Conservation (phyloP, 179 eudicot species). For the Beta corolliflora region DNA sequence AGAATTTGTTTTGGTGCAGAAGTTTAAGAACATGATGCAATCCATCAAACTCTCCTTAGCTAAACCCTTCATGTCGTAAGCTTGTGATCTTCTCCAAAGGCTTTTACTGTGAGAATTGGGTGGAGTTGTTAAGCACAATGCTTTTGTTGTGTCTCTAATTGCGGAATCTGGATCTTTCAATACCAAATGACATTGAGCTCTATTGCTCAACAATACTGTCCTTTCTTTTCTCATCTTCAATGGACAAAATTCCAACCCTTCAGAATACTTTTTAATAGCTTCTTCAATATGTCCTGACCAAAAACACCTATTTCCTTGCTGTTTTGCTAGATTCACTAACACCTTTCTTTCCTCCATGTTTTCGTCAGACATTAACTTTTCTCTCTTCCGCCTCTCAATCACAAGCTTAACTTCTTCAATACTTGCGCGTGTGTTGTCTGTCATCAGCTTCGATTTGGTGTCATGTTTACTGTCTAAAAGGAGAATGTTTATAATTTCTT, state of each 20-base stretch:
- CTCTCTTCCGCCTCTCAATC: conserved; percentile 54
- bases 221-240: conserved; percentile 55
- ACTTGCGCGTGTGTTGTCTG: too few relatives aligned
- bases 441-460: too few relatives aligned
- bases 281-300: conserved; percentile 47
- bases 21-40: conserved; percentile 54
- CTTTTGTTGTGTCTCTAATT: conserved; percentile 66
- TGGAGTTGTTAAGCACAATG: conserved; percentile 49
- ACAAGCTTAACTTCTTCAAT: conserved; percentile 28
- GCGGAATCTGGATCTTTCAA: conserved; percentile 44
- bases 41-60: conserved; percentile 79
- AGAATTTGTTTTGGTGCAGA: conserved; percentile 24
- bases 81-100: conserved; percentile 83
- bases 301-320: conserved; percentile 57
- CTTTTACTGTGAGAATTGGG: conserved; percentile 52
- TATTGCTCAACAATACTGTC: conserved; percentile 60
- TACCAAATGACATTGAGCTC: conserved; percentile 65
- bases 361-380: conserved; percentile 43
- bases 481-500: conserved; percentile 42
- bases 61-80: conserved; percentile 68
- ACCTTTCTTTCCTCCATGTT: conserved; percentile 39
- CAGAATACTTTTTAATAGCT: conserved; percentile 47
- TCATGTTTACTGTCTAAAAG: conserved; percentile 31
- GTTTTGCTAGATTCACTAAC: conserved; percentile 42
- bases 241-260: conserved; percentile 60